These are phyloP conservation scores for Fusarium sp. DNA, from an alignment of 2,329 filamentous ascomycete species.

Conservation along the genomic window DNA sequence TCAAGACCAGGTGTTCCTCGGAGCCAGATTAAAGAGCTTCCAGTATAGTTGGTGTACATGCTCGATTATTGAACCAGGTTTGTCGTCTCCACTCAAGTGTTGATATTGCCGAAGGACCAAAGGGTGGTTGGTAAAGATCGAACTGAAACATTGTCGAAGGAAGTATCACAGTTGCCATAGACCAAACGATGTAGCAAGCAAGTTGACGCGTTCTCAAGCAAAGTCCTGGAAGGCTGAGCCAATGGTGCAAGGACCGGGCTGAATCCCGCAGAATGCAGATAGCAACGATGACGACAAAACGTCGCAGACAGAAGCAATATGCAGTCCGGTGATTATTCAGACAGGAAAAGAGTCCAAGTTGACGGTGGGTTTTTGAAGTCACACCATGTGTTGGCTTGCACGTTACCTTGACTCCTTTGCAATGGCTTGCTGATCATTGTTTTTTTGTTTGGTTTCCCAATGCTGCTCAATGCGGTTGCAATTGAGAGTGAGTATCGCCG, in stretches of 20 bases:
- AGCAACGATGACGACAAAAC: slow-evolving; percentile 18
- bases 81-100: background rate
- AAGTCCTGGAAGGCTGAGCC: background rate
- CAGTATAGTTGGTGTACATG: background rate
- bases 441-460: slow-evolving; percentile 19
- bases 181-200: slow-evolving; percentile 27
- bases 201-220: slow-evolving; percentile 11
- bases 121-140: background rate
- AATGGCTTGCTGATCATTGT: slow-evolving; percentile 26
- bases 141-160: background rate
- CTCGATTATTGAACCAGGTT: background rate
- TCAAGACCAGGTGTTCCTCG: background rate
- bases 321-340: slow-evolving; percentile 16
- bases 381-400: slow-evolving; percentile 17
- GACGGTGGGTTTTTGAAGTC: background rate
- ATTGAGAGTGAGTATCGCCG: slow-evolving; percentile 27
- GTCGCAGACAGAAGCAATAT: slow-evolving; percentile 35
- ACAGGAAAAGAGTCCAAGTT: slow-evolving; percentile 13
- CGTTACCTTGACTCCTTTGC: slow-evolving; percentile 37
- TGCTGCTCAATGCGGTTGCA: slow-evolving; percentile 28
- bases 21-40: background rate
- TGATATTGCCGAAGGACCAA: background rate
- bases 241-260: slow-evolving; percentile 1
- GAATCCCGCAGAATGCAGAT: slow-evolving; percentile 11
- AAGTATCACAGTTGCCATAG: slow-evolving; percentile 21